Evolutionary conservation across 331 rosid species (phyloP).

Genomic region (Saraca asoca): DNA sequence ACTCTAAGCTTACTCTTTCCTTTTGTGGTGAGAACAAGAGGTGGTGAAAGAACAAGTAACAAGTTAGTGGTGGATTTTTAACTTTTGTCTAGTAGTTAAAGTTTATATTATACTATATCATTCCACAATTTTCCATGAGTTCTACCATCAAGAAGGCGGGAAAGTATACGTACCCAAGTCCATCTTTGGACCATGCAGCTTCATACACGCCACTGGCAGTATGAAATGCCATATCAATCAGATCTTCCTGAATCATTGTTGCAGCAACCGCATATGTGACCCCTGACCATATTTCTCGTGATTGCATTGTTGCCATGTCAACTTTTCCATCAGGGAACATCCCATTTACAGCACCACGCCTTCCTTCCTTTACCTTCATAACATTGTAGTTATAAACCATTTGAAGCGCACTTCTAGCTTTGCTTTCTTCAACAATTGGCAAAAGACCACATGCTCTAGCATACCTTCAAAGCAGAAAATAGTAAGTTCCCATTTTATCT

Average conservation of each 20-base stretch:
- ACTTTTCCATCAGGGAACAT: conserved; percentile 90
- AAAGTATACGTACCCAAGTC: conserved; percentile 71
- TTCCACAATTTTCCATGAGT: conserved; percentile 6
- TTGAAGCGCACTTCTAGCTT: conserved; percentile 68
- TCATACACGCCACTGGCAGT: conserved; percentile 76
- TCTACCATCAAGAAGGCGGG: neutral
- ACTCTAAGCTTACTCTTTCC: neutral
- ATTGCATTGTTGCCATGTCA: conserved; percentile 78
- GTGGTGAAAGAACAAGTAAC: neutral
- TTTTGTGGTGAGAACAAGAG: neutral
- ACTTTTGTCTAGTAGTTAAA: too few species aligned
- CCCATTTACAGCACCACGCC: conserved; percentile 87
- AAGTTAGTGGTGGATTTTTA: too few species aligned
- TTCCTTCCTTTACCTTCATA: conserved; percentile 71
- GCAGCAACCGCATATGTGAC: conserved; percentile 94
- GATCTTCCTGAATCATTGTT: conserved; percentile 85
- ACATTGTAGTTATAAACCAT: conserved; percentile 72
- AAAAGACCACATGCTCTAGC: conserved; percentile 82
- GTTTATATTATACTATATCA: neutral
- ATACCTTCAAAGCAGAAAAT: conserved; percentile 56
- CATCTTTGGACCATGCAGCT: conserved; percentile 81
- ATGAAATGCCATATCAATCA: conserved; percentile 76
- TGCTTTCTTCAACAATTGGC: conserved; percentile 73
- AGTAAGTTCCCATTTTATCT: conserved; percentile 7
- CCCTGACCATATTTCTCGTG: conserved; percentile 96